A percentile compares a stretch with the other conserved stretches of the same genome.
phyloP scores from a whole-genome alignment of 768 basidiomycete species.

The Multifurca ochricompacta region DNA sequence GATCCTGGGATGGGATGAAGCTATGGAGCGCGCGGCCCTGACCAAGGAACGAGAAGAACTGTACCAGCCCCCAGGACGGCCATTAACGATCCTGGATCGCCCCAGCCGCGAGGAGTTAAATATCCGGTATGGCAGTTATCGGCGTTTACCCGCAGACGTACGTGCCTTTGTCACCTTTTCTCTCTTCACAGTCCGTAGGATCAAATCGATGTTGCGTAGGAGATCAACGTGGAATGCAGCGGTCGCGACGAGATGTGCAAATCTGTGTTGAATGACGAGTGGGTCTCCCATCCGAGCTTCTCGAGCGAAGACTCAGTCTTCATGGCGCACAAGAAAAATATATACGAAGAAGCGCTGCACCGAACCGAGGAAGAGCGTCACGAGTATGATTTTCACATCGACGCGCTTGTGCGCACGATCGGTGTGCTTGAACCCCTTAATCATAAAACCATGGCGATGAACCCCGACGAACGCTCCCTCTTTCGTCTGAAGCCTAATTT shows the following conservation, averaged over 20 bases:
- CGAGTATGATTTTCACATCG: conserved; percentile 98
- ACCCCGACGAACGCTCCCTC: conserved; percentile 63
- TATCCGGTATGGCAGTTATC: conserved; percentile 81
- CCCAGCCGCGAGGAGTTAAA: conserved; percentile 61
- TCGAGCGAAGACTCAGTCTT: conserved; percentile 92
- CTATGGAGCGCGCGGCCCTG: conserved; percentile 35
- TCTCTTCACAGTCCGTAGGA: conserved; percentile 4
- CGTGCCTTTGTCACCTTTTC: conserved; percentile 30
- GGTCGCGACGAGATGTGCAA: conserved; percentile 97
- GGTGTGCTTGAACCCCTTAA: conserved; percentile 85
- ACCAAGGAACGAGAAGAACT: conserved; percentile 27
- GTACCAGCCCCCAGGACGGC: conserved; percentile 20
- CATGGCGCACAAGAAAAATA: conserved; percentile 85
- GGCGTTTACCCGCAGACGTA: conserved; percentile 72
- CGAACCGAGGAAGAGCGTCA: conserved; percentile 97
- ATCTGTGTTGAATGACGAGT: conserved; percentile 94
- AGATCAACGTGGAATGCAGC: conserved; percentile 80
- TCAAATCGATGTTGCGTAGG: conserved; percentile 38
- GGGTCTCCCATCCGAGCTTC: conserved; percentile 97
- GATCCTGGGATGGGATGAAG: conserved; percentile 83
- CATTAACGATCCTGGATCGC: conserved; percentile 26
- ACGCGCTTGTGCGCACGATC: conserved; percentile 89
- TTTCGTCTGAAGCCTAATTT: conserved; percentile 90
- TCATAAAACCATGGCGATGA: conserved; percentile 75
- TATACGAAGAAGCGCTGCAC: conserved; percentile 94